A percentile compares a stretch with the other conserved stretches of the same genome.
Conservation (phyloP, 768 basidiomycete genomes). For the Royoungia palumana region DNA sequence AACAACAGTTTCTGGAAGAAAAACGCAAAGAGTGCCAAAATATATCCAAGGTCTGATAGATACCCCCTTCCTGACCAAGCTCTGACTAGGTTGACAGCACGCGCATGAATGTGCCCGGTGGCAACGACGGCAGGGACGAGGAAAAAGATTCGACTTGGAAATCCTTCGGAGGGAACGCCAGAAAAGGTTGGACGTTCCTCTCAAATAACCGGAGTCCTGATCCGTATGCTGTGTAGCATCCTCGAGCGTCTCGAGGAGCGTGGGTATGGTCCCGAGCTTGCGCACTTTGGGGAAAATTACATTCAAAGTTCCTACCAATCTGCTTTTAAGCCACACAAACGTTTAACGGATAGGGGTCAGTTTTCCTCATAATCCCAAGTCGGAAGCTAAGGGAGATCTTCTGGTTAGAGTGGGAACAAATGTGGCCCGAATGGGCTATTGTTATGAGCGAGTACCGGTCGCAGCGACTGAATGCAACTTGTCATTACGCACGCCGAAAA, state of each 20-base stretch:
- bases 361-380: background rate
- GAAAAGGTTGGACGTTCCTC: background rate
- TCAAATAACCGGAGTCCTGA: background rate
- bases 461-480: background rate
- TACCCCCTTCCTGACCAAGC: background rate
- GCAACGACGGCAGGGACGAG: background rate
- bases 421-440: background rate
- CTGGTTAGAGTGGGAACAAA: slow-evolving; percentile 1
- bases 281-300: accelerated
- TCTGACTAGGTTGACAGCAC: slow-evolving; percentile 2
- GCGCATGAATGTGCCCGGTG: slow-evolving; percentile 1
- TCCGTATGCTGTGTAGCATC: slow-evolving; percentile 5
- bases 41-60: background rate
- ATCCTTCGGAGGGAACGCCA: background rate
- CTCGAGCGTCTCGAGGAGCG: slow-evolving; percentile 2
- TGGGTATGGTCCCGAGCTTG: slow-evolving; percentile 6
- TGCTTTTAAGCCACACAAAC: too few species aligned
- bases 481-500: slow-evolving; percentile 1
- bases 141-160: background rate
- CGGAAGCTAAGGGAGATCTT: background rate
- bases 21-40: background rate
- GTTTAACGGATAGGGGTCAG: too few species aligned
- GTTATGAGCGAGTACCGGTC: background rate
- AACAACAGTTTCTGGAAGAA: background rate
- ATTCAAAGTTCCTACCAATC: background rate